phyloP scores from a whole-genome alignment of 2,329 filamentous ascomycete species.

The Aspergillus sp. region DNA sequence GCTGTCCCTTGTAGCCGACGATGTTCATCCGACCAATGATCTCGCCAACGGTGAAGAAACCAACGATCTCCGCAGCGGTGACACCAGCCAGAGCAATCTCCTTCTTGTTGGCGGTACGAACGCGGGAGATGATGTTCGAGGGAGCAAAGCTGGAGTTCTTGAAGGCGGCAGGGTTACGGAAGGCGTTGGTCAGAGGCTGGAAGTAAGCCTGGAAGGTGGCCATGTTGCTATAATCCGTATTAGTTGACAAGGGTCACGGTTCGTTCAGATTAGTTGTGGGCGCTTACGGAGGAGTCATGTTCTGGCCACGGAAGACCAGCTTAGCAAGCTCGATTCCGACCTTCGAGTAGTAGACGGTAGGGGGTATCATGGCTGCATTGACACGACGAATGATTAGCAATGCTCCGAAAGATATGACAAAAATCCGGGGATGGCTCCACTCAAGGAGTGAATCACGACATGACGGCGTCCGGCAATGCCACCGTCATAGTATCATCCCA shows the following conservation, averaged over 20 bases:
- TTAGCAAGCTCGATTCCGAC: conserved; percentile 85
- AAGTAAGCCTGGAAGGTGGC: conserved; percentile 85
- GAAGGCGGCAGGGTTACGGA: conserved; percentile 69
- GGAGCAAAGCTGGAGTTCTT: conserved; percentile 58
- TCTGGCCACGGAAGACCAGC: conserved; percentile 82
- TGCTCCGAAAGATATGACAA: conserved; percentile 1
- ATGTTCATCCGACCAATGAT: conserved; percentile 96
- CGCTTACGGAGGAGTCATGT: conserved; percentile 93
- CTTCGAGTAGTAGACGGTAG: conserved; percentile 86
- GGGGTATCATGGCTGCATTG: conserved; percentile 74
- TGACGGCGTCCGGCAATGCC: neutral
- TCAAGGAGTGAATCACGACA: neutral
- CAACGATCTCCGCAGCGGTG: conserved; percentile 79
- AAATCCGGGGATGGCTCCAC: conserved; percentile 4
- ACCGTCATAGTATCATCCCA: neutral
- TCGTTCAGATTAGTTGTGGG: conserved; percentile 4
- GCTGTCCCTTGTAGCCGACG: conserved; percentile 81
- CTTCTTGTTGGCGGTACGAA: conserved; percentile 70
- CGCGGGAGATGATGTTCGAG: conserved; percentile 54
- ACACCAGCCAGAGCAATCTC: conserved; percentile 75
- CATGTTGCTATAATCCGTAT: conserved; percentile 60
- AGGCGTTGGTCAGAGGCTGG: conserved; percentile 69
- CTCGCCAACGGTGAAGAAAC: conserved; percentile 97
- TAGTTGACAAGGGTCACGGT: conserved; percentile 14
- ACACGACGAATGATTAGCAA: conserved; percentile 26